Percentiles rank a stretch among this genome's conserved stretches.
phyloP scores from a whole-genome alignment of 176 grass and related monocot species.

The Oryza punctata region DNA sequence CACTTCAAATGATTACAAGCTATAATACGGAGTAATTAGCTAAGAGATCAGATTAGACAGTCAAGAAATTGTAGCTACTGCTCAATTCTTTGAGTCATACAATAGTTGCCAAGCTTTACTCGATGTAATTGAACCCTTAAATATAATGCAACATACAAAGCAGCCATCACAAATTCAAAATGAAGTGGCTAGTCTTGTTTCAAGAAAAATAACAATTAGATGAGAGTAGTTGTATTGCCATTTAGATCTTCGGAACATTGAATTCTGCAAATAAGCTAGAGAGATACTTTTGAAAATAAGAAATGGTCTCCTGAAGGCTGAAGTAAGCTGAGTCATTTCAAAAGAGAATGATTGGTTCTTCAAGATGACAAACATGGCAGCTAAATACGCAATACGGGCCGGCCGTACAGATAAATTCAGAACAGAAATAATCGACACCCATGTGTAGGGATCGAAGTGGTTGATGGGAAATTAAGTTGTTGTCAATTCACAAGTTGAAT shows the following conservation, averaged over 20 bases:
- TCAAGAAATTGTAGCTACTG: too few species aligned
- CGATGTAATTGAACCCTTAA: too few species aligned
- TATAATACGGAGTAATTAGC: too few species aligned
- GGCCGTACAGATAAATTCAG: not conserved
- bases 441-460: slow-evolving; percentile 8
- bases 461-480: not conserved
- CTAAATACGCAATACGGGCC: not conserved
- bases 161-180: too few species aligned
- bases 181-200: too few species aligned
- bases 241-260: not conserved
- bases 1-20: not conserved
- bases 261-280: not conserved
- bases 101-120: too few species aligned
- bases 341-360: not conserved
- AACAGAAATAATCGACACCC: not conserved
- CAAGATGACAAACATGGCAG: not conserved
- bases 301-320: not conserved
- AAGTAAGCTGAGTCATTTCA: not conserved
- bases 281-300: not conserved
- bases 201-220: too few species aligned
- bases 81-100: too few species aligned
- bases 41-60: too few species aligned
- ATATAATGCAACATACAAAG: too few species aligned
- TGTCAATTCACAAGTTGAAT: slow-evolving; percentile 26
- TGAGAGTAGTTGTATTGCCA: too few species aligned